phyloP scores from a whole-genome alignment of 306 rosid genomes.

The Pyrus communis region DNA sequence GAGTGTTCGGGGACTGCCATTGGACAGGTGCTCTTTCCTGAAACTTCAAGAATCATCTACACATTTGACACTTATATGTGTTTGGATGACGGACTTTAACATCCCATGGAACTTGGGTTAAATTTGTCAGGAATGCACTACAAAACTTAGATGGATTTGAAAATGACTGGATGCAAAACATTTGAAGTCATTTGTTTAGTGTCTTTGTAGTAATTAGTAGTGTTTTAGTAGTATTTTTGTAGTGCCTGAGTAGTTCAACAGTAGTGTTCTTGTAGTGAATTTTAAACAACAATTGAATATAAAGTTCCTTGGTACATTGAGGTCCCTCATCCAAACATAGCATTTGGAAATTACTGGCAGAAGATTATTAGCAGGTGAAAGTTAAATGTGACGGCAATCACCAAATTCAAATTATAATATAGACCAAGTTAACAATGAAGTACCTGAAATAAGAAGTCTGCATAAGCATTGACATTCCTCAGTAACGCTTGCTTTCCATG shows the following conservation, averaged over 20 bases:
- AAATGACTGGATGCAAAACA: too few species aligned
- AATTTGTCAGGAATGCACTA: too few species aligned
- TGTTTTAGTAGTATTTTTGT: background rate
- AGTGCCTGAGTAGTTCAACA: background rate
- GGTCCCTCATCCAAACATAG: background rate
- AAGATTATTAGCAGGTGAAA: background rate
- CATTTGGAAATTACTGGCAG: background rate
- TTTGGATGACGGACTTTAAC: too few species aligned
- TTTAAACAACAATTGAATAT: background rate
- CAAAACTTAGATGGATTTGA: too few species aligned
- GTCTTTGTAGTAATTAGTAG: too few species aligned
- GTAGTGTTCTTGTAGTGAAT: background rate
- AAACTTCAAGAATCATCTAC: background rate
- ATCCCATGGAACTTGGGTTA: too few species aligned
- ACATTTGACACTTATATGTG: background rate
- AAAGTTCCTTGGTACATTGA: background rate
- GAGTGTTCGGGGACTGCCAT: background rate
- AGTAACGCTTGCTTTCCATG: slow-evolving; percentile 39
- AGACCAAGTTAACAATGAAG: slow-evolving; percentile 5
- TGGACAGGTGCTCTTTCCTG: background rate
- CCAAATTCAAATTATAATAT: background rate
- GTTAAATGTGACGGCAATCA: background rate
- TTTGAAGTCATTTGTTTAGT: too few species aligned
- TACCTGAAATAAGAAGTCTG: slow-evolving; percentile 78
- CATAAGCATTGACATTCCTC: slow-evolving; percentile 47